These are phyloP conservation scores for Hyphopichia wangnamkhiaoensis DNA, from an alignment of 1,139 yeast genomes.

Conservation along the genomic window DNA sequence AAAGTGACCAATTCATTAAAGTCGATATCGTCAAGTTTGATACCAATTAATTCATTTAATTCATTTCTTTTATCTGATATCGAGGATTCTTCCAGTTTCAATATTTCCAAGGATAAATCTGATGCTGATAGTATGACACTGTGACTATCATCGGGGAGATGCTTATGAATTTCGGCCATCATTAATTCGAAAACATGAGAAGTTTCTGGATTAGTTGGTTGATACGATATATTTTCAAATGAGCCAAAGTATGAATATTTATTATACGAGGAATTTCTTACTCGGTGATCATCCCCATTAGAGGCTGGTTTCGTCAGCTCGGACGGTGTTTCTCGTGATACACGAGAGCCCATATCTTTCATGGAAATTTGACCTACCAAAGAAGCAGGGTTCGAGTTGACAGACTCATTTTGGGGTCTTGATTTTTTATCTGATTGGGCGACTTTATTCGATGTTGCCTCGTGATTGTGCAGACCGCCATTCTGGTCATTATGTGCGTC, in stretches of 20 bases:
- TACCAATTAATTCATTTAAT: slow-evolving; percentile 45
- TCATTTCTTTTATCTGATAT: slow-evolving; percentile 34
- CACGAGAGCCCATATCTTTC: slow-evolving; percentile 69
- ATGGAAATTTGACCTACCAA: slow-evolving; percentile 64
- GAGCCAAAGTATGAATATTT: slow-evolving; percentile 16
- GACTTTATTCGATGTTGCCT: slow-evolving; percentile 78
- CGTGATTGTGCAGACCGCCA: slow-evolving; percentile 57
- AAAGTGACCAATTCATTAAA: slow-evolving; percentile 57
- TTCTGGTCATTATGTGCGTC: slow-evolving; percentile 10
- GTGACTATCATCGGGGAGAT: slow-evolving; percentile 41
- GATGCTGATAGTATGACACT: slow-evolving; percentile 57
- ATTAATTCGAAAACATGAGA: slow-evolving; percentile 31
- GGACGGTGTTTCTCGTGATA: slow-evolving; percentile 11
- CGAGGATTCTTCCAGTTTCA: slow-evolving; percentile 48
- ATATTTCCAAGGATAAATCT: slow-evolving; percentile 62
- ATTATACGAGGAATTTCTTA: slow-evolving; percentile 8
- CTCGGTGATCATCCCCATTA: no score
- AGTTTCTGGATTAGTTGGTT: slow-evolving; percentile 25
- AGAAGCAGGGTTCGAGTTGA: slow-evolving; percentile 65
- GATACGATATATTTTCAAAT: slow-evolving; percentile 24
- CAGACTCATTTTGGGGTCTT: slow-evolving; percentile 42
- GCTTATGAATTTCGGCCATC: slow-evolving; percentile 26
- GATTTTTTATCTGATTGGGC: slow-evolving; percentile 53
- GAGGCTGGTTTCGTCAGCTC: slow-evolving; percentile 20
- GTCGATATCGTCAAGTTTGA: slow-evolving; percentile 41